Evolutionary conservation across 129 eudicot species (phyloP).

Genomic region (Sambucus nigra): DNA sequence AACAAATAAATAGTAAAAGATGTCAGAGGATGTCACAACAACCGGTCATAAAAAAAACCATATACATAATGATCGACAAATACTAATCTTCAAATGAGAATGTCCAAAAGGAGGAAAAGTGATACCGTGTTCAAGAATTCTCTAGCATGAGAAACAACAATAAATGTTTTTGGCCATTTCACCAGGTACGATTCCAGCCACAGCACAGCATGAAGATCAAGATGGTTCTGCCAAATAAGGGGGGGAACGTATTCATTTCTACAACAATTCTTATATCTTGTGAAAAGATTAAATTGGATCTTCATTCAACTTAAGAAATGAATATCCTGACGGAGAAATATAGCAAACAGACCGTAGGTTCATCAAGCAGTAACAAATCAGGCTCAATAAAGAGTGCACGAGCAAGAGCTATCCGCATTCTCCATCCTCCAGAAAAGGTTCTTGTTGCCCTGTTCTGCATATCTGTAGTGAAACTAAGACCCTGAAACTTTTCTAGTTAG

Average conservation of each 20-base stretch:
- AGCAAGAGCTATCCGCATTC: slow-evolving; percentile 99
- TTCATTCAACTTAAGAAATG: background rate
- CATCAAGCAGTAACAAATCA: slow-evolving; percentile 86
- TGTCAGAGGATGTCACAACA: slow-evolving; percentile 2
- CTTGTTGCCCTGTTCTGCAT: slow-evolving; percentile 83
- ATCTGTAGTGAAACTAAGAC: slow-evolving; percentile 90
- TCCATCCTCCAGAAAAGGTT: slow-evolving; percentile 99
- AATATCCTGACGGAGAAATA: background rate
- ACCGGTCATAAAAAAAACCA: background rate
- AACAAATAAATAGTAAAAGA: slow-evolving; percentile 2
- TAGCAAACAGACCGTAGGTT: slow-evolving; percentile 65
- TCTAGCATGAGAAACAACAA: slow-evolving; percentile 99
- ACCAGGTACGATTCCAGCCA: slow-evolving; percentile 91
- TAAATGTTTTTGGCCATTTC: slow-evolving; percentile 99
- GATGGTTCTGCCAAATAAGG: slow-evolving; percentile 69
- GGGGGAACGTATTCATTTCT: background rate
- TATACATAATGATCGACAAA: background rate
- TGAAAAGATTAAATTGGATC: background rate
- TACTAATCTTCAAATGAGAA: background rate
- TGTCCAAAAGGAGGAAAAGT: slow-evolving; percentile 7
- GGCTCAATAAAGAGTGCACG: slow-evolving; percentile 97
- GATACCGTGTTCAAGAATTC: slow-evolving; percentile 88
- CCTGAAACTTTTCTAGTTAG: slow-evolving; percentile 43
- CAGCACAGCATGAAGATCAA: slow-evolving; percentile 94
- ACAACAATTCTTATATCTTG: background rate